Base-by-base conservation (phyloP, 2,329 filamentous ascomycete genomes). In the Eutypa lata region DNA sequence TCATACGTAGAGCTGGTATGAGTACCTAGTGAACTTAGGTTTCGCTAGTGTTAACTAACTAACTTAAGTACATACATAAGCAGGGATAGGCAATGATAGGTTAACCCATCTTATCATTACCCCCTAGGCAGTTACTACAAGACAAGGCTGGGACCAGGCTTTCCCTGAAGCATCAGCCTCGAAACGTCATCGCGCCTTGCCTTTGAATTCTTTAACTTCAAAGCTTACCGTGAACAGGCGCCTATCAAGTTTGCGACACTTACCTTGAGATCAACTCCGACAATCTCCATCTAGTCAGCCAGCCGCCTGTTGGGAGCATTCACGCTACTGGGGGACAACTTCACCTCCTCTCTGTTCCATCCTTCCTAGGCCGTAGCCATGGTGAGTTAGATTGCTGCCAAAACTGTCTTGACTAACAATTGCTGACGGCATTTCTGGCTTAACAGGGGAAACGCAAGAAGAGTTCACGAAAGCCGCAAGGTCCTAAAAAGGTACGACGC, bases 381-480 rank as follows among this genome's bases (percentile, higher is more conserved):
- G 38, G 38, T 42, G 38, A 42, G 38, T 10, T 42, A 22, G 26
- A 13, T 42, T 21, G 38, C 38, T 13, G 10, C 19, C 10, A 16
- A 42, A 7, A 18, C 8, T 11, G 5, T 21, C 18, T 11, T 45
- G 42, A 19, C 38, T 28, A 26, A 28, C 7, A 2, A 16, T 16
- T 14, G 21, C 42, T 22, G 42, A 52, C n/a, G 24, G 24, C 26
- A 22, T 26, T 16, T 21, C 21, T 45, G 26, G 16, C 26, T 46
- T 16, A 51, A 48, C 40, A 68, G 93, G 93, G 93, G 57, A 97
- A 97, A 80, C 90, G 93, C 71, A 97, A 96, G 82, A 95, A 94
- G 81, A 89, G 89, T 24, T 88, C 91, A 50, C 82, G 85, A 67
- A 91, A 91, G 77, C 90, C 90, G 16, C 81, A 86, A 70, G 90